Base-by-base conservation (phyloP, 1,139 yeast species). In the Candida tetrigidarum region DNA sequence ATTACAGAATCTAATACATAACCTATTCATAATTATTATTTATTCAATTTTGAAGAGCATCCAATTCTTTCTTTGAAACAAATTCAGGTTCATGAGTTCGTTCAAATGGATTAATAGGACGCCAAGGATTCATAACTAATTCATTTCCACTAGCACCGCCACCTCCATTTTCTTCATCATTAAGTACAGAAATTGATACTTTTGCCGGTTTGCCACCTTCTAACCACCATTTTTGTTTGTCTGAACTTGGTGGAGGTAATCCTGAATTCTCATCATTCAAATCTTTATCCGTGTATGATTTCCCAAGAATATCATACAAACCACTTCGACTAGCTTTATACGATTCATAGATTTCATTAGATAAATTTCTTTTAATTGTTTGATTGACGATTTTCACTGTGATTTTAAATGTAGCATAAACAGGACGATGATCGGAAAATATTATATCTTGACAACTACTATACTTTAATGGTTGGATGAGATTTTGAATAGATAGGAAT, bases 371-470 rank as follows among this genome's bases (percentile, higher is more conserved):
- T 61, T 82, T 87, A 42, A 76, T 64, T 3, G 64, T 63, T 55
- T 88, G 89, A 64, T 93, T 87, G 29, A 91, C 75, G 29, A 89
- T 80, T 30, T 82, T 78, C 5, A 90, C 86, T 6, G 74, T 72
- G 1, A 92, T 86, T 29, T 70, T 73, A 62, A 88, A 93, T 1
- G 82, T 69, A 1, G 92, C 96, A 65, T 79, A 88, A 0, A 93
- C 97, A 0, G 99, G 99, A 41, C 96, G 71, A 64, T 95, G 99
- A 63, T 93, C 99, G 0, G 97, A 88, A 63, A 93, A 92, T 43
- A 70, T 64, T 34, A 92, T 67, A 28, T 75, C 74, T 11, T 78
- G 81, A 3, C 78, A 84, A 49, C 84, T 75, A 37, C 83, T 80
- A 61, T 93, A 93, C 15, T 74, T 68, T 16, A 79, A 57, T 56